Base-by-base conservation (phyloP, 768 basidiomycete genomes). In the Boletus insuetus region DNA sequence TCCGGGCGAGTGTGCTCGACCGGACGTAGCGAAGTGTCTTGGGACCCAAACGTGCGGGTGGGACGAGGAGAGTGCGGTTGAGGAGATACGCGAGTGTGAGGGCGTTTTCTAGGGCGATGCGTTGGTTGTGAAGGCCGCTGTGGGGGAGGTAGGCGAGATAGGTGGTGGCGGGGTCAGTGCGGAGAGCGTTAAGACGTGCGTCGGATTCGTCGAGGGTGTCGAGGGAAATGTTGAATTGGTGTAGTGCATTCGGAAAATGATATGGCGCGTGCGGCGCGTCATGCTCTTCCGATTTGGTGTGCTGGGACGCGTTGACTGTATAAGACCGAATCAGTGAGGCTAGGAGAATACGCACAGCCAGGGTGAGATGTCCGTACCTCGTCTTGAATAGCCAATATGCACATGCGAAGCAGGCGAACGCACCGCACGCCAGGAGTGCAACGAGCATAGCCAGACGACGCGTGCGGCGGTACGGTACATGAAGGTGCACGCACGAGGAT, bases 91-190 rank as follows among this genome's bases (percentile, higher is more conserved):
- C 78, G 48, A 93, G 79, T n/a, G 85, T 75, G 19, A 92, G 78
- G 3, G 89, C 91, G 63, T 94, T 94, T 72, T 93, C 89, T 56
- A 94, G 79, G 17, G 89, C 85, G 59, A 94, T 91, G 34, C 90
- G 85, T 72, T 93, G 89, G 69, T 91, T 93, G 70, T 93, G 89
- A 60, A 89, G 87, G 4, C 89, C 88, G 58, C 87, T 89, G 67
- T 93, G 90, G 13, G 91, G 90, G 19, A 93, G 76, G 68, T 90
- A 93, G 19, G 88, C 77, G 19, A 94, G 70, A 68, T 80, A 93
- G 49, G 67, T 74, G 56, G 76, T 76, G 13, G 68, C 53, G 3
- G 60, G 58, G 52, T 72, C 67, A 2, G 45, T 46, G 20, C 52
- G 56, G 43, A 61, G 53, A 1, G 35, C 13, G 10, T 34, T 3